Percentiles rank a stretch among this genome's conserved stretches.
phyloP scores from a whole-genome alignment of 768 basidiomycete genomes.

The Pleurotus citrinopileatus region DNA sequence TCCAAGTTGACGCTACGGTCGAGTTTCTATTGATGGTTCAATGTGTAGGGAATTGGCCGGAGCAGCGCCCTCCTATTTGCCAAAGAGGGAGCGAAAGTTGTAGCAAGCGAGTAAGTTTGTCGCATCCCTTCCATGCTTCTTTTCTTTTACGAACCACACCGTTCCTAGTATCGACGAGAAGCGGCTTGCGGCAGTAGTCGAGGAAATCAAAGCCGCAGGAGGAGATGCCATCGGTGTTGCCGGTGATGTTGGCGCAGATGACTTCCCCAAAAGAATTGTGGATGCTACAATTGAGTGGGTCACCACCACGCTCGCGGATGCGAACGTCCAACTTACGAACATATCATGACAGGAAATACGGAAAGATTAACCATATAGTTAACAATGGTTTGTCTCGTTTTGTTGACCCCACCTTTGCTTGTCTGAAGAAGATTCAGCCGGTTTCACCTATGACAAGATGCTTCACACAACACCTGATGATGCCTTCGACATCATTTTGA shows the following conservation, averaged over 20 bases:
- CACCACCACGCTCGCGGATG: too few relatives aligned
- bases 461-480: conserved; percentile 85
- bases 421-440: conserved; percentile 35
- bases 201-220: conserved; percentile 70
- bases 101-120: conserved; percentile 68
- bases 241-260: conserved; percentile 81
- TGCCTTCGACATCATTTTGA: conserved; percentile 76
- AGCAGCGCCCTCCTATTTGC: conserved; percentile 76
- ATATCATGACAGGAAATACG: conserved; percentile 54
- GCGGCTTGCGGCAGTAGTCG: conserved; percentile 62
- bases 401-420: background rate
- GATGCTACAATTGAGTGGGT: conserved; percentile 73
- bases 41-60: conserved; percentile 71
- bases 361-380: conserved; percentile 84
- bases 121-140: background rate
- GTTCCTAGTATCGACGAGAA: conserved; percentile 63
- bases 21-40: conserved; percentile 10
- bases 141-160: conserved; percentile 8
- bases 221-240: conserved; percentile 73
- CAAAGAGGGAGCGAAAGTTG: conserved; percentile 83
- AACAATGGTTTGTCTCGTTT: conserved; percentile 58
- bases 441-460: conserved; percentile 86
- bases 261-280: conserved; percentile 77
- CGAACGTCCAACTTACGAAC: background rate
- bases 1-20: background rate